Evolutionary conservation across 1,284 basidiomycete species (phyloP).

Genomic region (Anthracocystis walkeri): DNA sequence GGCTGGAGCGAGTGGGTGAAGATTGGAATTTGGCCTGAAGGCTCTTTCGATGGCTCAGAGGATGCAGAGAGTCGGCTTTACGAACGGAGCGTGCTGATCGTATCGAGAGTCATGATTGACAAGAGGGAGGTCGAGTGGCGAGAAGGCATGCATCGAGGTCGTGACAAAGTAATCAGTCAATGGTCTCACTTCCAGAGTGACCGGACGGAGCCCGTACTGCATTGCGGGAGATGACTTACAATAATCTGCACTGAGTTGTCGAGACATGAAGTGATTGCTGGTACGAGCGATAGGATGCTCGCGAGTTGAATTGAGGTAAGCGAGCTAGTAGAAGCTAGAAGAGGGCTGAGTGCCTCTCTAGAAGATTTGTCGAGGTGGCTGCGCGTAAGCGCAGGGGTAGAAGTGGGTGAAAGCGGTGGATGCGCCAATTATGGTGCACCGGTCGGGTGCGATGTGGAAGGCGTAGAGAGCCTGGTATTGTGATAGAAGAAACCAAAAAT

Average conservation of each 20-base stretch:
- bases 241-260: constrained; percentile 40
- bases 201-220: no score
- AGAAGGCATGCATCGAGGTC: background rate
- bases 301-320: background rate
- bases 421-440: constrained; percentile 33
- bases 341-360: constrained; percentile 9
- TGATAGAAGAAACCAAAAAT: constrained; percentile 55
- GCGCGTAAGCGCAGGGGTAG: constrained; percentile 17
- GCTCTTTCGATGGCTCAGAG: constrained; percentile 42
- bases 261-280: constrained; percentile 44
- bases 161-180: constrained; percentile 10
- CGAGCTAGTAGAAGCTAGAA: constrained; percentile 9
- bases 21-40: constrained; percentile 43
- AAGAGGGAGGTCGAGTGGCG: background rate
- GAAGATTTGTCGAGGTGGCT: constrained; percentile 1
- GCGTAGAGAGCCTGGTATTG: constrained; percentile 32
- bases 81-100: constrained; percentile 38
- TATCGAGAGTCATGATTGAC: background rate
- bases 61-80: constrained; percentile 33
- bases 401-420: constrained; percentile 3
- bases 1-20: constrained; percentile 29
- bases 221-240: constrained; percentile 32
- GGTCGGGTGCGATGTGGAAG: constrained; percentile 13
- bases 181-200: background rate
- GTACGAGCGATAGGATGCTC: constrained; percentile 28